Conservation (phyloP, 768 basidiomycete species). For the Boletus subparvulus region DNA sequence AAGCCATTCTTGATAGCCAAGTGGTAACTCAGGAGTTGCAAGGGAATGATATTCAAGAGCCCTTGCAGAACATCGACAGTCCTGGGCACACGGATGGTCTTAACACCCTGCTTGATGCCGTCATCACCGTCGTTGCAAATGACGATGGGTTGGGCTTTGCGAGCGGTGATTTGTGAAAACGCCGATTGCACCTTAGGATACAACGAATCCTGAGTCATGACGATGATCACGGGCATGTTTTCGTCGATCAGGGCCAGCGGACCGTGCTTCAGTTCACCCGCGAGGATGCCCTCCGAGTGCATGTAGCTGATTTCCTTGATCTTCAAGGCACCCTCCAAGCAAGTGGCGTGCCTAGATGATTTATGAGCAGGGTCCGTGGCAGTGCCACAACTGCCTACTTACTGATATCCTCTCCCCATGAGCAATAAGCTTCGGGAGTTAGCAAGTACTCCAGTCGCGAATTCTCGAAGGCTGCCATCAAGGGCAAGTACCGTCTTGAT, state of each 20-base stretch:
- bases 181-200: constrained; percentile 99
- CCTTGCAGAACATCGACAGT: constrained; percentile 96
- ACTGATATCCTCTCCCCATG: constrained; percentile 99
- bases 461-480: constrained; percentile 73
- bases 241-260: constrained; percentile 97
- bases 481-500: constrained; percentile 85
- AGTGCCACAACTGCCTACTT: constrained; percentile 26
- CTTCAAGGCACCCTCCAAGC: constrained; percentile 96
- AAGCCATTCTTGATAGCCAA: constrained; percentile 93
- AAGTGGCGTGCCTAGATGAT: constrained; percentile 76
- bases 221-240: constrained; percentile 97
- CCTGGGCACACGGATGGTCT: constrained; percentile 92
- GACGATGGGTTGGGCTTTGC: constrained; percentile 93
- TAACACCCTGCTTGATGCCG: constrained; percentile 66
- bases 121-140: constrained; percentile 93
- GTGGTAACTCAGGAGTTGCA: constrained; percentile 95
- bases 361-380: neutral
- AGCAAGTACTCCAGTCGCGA: constrained; percentile 74
- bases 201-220: constrained; percentile 98
- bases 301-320: constrained; percentile 98
- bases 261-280: constrained; percentile 98
- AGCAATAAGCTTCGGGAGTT: constrained; percentile 86
- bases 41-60: constrained; percentile 91
- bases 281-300: constrained; percentile 73
- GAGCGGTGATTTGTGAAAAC: constrained; percentile 94